Evolutionary conservation across 148 eudicot genomes (phyloP), one percentile per base, ranked within the genome.

Genomic region (Salicornia ramosissima): DNA sequence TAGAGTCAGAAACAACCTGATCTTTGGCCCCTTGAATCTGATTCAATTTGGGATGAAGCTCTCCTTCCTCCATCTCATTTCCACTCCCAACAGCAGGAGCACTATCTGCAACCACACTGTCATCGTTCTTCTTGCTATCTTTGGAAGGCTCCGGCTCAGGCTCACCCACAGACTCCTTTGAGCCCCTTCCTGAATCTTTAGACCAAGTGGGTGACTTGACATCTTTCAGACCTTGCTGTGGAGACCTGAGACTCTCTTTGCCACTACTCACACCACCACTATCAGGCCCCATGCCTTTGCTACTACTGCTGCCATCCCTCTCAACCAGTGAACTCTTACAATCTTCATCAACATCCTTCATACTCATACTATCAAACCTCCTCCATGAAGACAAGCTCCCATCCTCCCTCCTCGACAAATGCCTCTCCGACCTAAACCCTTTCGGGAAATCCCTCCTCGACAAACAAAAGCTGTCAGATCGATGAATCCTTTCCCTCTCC

Each of bases 1-100:
- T 72, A 56, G 31, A 51, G 54, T 65, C 68, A 52, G 74, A 70
- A 56, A 18, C 58, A 42, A 70, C 36, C 11, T 25, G 10, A 59
- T 55, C 75, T 42, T 75, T 71, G 30, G 72, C 65, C 52, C 62
- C 71, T 45, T 71, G 66, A 57, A 61, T 65, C 64, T 82, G 82
- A 69, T 83, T 81, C 47, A 83, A 76, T 51, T 94, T 96, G 64
- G 97, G 92, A 58, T 88, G 92, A 53, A 94, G 84, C 80, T 94
- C 99, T 45, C 99, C 99, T 83, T 90, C 99, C 79, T 94, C 99
- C 80, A 85, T 86, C 80, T 94, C 99, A 75, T 83, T 83, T 55
- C 73, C 84, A 71, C 79, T 75, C 36, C 77, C 80, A 31, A 74
- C 82, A 30, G 73, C 77, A 40, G 59, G 70, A 77, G 73, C 80